Conservation (phyloP, 2,329 filamentous ascomycete species). For the Epichloe coenophiala region DNA sequence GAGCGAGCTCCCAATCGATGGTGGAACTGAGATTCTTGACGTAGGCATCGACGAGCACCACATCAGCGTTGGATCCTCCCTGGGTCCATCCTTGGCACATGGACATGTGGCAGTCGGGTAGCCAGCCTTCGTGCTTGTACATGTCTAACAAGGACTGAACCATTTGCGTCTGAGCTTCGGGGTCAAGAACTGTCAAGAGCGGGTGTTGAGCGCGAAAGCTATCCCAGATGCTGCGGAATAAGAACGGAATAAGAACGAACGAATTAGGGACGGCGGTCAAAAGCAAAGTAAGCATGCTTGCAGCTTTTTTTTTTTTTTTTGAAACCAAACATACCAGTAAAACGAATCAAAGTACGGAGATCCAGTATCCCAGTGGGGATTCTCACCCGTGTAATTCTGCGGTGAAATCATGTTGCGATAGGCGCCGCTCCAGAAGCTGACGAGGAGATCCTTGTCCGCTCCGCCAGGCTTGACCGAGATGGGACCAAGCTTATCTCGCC, state of each 20-base stretch:
- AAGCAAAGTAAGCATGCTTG: neutral
- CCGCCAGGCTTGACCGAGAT: conserved; percentile 41
- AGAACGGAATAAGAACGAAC: neutral
- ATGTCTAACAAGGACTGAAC: conserved; percentile 59
- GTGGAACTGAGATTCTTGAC: conserved; percentile 52
- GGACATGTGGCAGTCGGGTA: conserved; percentile 68
- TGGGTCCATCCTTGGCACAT: conserved; percentile 66
- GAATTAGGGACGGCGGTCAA: neutral
- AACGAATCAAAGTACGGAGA: conserved; percentile 64
- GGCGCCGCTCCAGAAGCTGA: conserved; percentile 56
- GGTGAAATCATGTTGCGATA: conserved; percentile 59
- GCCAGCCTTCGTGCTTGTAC: conserved; percentile 44
- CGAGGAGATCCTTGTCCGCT: conserved; percentile 43
- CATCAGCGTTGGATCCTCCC: conserved; percentile 63
- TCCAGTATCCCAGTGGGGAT: conserved; percentile 53
- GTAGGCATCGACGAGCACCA: conserved; percentile 56
- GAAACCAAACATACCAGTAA: conserved; percentile 24
- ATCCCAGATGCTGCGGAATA: conserved; percentile 51
- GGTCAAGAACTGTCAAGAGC: conserved; percentile 58
- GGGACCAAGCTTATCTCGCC: conserved; percentile 49
- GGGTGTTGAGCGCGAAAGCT: conserved; percentile 62
- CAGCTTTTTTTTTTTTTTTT: neutral
- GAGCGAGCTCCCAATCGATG: conserved; percentile 57
- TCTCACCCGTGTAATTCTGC: conserved; percentile 66
- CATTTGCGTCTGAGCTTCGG: conserved; percentile 53